phyloP scores from a whole-genome alignment of 75 land plant species.

The Cupressus sempervirens region DNA sequence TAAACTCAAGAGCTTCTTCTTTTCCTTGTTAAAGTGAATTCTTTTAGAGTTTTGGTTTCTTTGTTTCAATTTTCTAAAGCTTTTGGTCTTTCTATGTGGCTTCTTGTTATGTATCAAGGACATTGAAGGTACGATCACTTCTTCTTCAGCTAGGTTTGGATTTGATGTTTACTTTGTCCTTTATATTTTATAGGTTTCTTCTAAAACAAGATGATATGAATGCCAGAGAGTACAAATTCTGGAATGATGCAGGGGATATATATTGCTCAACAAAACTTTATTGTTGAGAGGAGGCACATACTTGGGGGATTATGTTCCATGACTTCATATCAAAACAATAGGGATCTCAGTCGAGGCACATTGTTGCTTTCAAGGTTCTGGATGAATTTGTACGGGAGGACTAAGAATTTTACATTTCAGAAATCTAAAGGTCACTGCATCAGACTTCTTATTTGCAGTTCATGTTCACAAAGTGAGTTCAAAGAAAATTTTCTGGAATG shows the following conservation, averaged over 20 bases:
- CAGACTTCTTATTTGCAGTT: not conserved
- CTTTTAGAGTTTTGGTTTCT: not conserved
- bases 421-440: not conserved
- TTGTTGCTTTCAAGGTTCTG: not conserved
- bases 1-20: not conserved
- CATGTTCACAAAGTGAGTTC: not conserved
- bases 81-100: not conserved
- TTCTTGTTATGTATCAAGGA: not conserved
- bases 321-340: not conserved
- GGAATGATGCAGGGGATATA: slow-evolving; percentile 5
- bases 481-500: not conserved
- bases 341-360: slow-evolving; percentile 1
- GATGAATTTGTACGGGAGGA: not conserved
- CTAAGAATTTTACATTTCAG: not conserved
- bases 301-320: slow-evolving; percentile 2
- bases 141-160: not conserved
- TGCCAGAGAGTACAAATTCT: not conserved
- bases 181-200: not conserved
- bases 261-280: not conserved
- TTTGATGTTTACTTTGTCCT: not conserved
- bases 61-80: not conserved
- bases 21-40: slow-evolving; percentile 2
- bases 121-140: not conserved
- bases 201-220: not conserved
- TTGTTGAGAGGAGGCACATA: not conserved